Percentiles rank a stretch among this genome's conserved stretches.
phyloP scores from a whole-genome alignment of 441 rosid species.

The Sinapis alba region DNA sequence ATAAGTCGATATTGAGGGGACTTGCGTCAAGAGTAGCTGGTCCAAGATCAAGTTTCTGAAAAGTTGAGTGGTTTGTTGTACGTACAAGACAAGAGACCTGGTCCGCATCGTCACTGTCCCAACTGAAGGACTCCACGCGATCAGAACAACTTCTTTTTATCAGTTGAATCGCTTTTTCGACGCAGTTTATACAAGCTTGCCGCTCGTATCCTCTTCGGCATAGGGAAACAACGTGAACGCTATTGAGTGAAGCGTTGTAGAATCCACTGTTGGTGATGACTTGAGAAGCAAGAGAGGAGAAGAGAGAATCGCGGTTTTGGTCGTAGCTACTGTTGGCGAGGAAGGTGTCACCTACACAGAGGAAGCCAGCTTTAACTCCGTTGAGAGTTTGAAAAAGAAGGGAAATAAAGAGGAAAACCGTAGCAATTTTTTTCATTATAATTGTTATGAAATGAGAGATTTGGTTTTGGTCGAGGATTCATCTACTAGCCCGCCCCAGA shows the following conservation, averaged over 20 bases:
- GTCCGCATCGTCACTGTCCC: slow-evolving; percentile 5
- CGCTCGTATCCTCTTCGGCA: slow-evolving; percentile 35
- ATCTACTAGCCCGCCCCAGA: not conserved
- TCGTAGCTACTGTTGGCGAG: slow-evolving; percentile 27
- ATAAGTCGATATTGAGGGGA: not conserved
- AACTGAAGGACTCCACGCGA: slow-evolving; percentile 28
- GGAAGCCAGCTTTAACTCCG: slow-evolving; percentile 21
- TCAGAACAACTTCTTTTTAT: slow-evolving; percentile 27
- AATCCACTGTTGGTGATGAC: slow-evolving; percentile 31
- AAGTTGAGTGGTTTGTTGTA: slow-evolving; percentile 27
- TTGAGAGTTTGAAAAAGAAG: slow-evolving; percentile 16
- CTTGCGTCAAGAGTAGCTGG: slow-evolving; percentile 4
- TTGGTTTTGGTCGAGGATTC: not conserved
- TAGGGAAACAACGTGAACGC: slow-evolving; percentile 36
- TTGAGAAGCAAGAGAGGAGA: slow-evolving; percentile 34
- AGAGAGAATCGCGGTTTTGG: slow-evolving; percentile 33
- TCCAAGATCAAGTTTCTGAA: slow-evolving; percentile 9
- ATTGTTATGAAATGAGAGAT: not conserved
- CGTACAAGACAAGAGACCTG: slow-evolving; percentile 39
- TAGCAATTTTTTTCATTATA: slow-evolving; percentile 9
- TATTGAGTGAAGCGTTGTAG: slow-evolving; percentile 32
- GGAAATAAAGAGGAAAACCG: not conserved
- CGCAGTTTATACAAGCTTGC: slow-evolving; percentile 25
- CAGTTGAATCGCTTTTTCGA: not conserved
- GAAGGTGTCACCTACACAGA: slow-evolving; percentile 5